These are phyloP conservation scores for Brassica hybrid DNA, from an alignment of 441 rosid genomes.

Conservation along the genomic window DNA sequence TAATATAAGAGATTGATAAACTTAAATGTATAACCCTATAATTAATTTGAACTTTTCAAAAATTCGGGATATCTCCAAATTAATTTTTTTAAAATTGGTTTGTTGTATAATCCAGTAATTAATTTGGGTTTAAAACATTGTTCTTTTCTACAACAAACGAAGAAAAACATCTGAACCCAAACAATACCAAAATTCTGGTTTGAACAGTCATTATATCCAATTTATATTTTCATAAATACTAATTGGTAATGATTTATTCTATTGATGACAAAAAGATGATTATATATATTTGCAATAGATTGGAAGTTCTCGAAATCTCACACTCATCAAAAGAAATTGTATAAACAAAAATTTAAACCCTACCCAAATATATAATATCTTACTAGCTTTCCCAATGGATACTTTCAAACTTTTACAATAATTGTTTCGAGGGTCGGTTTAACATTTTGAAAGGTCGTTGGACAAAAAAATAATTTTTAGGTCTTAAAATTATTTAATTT, in stretches of 20 bases:
- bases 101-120: neutral
- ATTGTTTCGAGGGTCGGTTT: neutral
- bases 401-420: neutral
- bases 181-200: neutral
- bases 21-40: too few species aligned
- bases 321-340: neutral
- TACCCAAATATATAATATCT: neutral
- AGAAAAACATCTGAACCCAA: neutral
- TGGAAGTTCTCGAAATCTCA: constrained; percentile 2
- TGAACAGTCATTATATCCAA: neutral
- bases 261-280: neutral
- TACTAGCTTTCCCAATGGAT: neutral
- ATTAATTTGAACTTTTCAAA: too few species aligned
- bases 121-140: neutral
- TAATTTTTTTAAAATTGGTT: neutral
- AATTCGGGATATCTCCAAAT: too few species aligned
- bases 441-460: too few species aligned
- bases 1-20: too few species aligned
- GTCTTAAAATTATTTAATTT: too few species aligned
- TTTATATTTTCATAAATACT: neutral
- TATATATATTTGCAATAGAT: neutral
- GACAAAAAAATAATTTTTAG: too few species aligned
- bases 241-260: neutral
- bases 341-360: neutral
- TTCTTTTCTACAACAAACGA: neutral